Evolutionary conservation across 352 stramenopile species (phyloP), one percentile per base, ranked within the genome.

Genomic region (Pythium volutum): DNA sequence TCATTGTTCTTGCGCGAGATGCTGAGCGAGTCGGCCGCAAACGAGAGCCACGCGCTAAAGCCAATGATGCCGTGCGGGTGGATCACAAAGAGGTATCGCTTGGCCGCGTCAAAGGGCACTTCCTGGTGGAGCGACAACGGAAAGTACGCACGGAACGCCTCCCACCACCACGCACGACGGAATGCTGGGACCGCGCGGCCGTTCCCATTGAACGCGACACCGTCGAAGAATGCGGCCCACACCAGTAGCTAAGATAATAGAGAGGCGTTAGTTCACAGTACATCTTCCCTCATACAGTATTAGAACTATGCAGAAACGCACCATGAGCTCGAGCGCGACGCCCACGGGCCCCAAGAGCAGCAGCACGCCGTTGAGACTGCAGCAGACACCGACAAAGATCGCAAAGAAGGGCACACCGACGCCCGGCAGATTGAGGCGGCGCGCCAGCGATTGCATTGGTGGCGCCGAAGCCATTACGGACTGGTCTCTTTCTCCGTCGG

Each of bases 61-160:
- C 75, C 77, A 31, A 83, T 65, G 62, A 87, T 70, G 47, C 77
- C 76, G 49, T 85, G 75, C 27, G 76, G 76, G 56, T 84, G 74
- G 42, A 78, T 70, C 36, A 74, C 67, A 45, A 87, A 83, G 22
- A 84, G 47, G 43, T 82, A 69, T 26, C 55, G 56, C 50, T 79
- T 70, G 9, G 18, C 33, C 2, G 69, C 33, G 59, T 79, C 72
- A 22, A 81, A 76, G 7, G 61, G 48, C n/a, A 67, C 62, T 47
- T 84, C 76, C 45, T 84, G 76, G 47, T 55, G 58, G 31, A 81
- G 55, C 38, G 67, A 59, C 11, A 81, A 27, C 0, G 75, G 68
- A 34, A 84, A 84, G 31, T 84, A 84, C 36, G 61, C 47, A 31
- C 66, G 70, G 27, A 75, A 70, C 5, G 57, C 49, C 22, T 76